A percentile compares a stretch with the other conserved stretches of the same genome.
phyloP scores from a whole-genome alignment of 306 rosid species.

The Lagenaria siceraria region DNA sequence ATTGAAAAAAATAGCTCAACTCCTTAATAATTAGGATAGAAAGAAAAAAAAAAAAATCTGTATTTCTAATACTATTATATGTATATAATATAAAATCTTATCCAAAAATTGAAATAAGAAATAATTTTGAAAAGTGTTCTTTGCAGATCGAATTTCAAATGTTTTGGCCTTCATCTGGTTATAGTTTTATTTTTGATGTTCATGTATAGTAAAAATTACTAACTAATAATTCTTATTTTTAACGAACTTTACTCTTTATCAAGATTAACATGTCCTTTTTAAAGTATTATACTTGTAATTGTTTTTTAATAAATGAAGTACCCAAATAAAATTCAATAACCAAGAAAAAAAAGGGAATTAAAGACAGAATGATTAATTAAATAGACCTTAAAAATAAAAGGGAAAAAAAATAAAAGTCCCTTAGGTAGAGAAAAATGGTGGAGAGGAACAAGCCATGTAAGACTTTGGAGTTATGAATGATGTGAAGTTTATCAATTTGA shows the following conservation, averaged over 20 bases:
- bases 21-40: not conserved
- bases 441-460: not conserved
- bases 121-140: no score
- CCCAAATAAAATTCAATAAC: not conserved
- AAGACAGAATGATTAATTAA: not conserved
- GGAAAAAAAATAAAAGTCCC: not conserved
- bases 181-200: no score
- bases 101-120: no score
- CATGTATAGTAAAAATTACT: no score
- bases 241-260: no score
- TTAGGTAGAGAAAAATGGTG: not conserved
- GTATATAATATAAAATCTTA: no score
- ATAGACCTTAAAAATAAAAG: not conserved
- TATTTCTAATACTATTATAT: not conserved
- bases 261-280: no score
- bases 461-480: not conserved
- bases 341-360: no score
- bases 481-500: not conserved
- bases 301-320: not conserved
- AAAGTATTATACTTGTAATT: not conserved
- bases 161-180: no score
- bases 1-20: constrained; percentile 4
- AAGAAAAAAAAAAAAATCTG: no score
- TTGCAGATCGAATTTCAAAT: no score
- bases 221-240: no score